Base-by-base conservation (phyloP, 257 asterid genomes). In the Misopates orontium region DNA sequence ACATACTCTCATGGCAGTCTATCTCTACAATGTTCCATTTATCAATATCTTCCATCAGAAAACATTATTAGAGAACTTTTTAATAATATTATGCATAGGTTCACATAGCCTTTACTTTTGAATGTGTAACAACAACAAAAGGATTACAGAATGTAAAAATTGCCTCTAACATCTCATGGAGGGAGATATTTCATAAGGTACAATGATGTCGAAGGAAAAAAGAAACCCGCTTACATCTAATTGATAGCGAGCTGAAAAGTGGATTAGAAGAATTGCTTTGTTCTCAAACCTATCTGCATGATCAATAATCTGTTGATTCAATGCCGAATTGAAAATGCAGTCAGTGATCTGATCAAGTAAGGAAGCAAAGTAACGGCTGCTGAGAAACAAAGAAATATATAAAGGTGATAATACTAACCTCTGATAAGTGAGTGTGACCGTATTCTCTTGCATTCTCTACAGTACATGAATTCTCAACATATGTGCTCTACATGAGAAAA, bases 191-290 rank as follows among this genome's bases (percentile, higher is more conserved):
- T 36, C 8, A 1, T 5, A 1, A 4, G 8, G 42, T 36, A 36
- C 11, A 65, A 41, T 28, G 62, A 62, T 36, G 16, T 11, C 1
- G 60, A 49, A 59, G 49, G 57, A 60, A 63, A 54, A n/a, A 64
- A 63, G 19, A 42, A 41, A 41, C 61, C 28, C 42, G 62, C 95
- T 90, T 80, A 86, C 99, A 57, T 94, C 87, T 64, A 88, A 71
- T 54, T 88, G 85, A 80, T 88, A 90, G 24, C 99, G 99, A 63
- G 99, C 96, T 45, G 99, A 94, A 67, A 94, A 94, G 83, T 94
- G 97, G 69, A 90, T 94, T 13, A 94, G 83, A 25, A 94, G 91
- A 84, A 94, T 86, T 44, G 97, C 95, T 83, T 88, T 90, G 83
- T 94, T 94, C 79, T 82, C 76, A 73, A 94, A 90, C 81, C 56